These are phyloP conservation scores for Ophiostoma australiae DNA, from an alignment of 2,329 filamentous ascomycete genomes.

Conservation along the genomic window DNA sequence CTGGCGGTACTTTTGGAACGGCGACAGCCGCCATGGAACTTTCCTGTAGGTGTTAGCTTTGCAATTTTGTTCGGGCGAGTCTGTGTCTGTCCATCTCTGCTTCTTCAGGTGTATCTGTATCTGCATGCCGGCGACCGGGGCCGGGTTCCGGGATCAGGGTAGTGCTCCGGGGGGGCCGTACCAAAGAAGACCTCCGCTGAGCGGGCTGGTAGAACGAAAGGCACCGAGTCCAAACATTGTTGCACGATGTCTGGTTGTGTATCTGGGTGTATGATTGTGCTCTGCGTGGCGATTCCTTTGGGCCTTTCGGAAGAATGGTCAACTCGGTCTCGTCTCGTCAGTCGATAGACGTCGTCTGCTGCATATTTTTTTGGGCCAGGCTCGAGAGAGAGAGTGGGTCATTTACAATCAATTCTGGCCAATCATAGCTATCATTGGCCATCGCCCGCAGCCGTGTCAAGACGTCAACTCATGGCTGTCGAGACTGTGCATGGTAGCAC, in stretches of 20 bases:
- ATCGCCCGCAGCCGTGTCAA: neutral
- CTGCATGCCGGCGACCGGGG: neutral
- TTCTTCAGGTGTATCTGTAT: neutral
- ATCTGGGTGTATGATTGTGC: neutral
- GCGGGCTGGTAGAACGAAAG: conserved; percentile 71
- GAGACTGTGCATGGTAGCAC: neutral
- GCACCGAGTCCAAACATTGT: conserved; percentile 78
- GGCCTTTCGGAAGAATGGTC: neutral
- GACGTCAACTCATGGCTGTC: neutral
- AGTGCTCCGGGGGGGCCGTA: conserved; percentile 37
- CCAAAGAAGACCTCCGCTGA: conserved; percentile 80
- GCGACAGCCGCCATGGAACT: conserved; percentile 91
- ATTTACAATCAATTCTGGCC: neutral
- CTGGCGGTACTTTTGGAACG: conserved; percentile 84
- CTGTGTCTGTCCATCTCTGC: too few relatives aligned
- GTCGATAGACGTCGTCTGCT: neutral
- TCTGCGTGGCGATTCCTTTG: neutral
- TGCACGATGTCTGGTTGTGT: conserved; percentile 20
- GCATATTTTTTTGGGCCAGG: conserved; percentile 20
- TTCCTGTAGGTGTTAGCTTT: conserved; percentile 54
- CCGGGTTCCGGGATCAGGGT: neutral
- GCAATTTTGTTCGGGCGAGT: too few relatives aligned
- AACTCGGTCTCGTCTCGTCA: neutral
- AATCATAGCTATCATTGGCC: neutral
- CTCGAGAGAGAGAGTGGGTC: neutral